phyloP scores from a whole-genome alignment of 352 stramenopile species.

The Pythium vanterpoolii region DNA sequence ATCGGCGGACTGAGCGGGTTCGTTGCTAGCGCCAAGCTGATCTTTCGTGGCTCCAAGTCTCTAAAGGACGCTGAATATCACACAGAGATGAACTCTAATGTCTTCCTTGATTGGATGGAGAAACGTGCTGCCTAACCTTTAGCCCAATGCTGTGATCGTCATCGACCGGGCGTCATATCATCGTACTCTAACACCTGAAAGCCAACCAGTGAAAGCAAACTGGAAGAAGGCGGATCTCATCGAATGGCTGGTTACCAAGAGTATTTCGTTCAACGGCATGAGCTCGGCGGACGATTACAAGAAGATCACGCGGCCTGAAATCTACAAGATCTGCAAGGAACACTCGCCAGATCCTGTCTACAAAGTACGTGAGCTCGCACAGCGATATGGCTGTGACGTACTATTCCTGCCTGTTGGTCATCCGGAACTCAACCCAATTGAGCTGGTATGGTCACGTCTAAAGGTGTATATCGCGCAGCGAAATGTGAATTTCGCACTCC shows the following conservation, averaged over 20 bases:
- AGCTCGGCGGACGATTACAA: background rate
- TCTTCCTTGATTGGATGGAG: conserved; percentile 27
- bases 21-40: conserved; percentile 18
- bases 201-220: conserved; percentile 4
- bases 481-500: conserved; percentile 20
- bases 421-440: conserved; percentile 25
- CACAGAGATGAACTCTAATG: conserved; percentile 27
- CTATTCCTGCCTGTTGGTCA: conserved; percentile 16
- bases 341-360: conserved; percentile 12
- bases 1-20: conserved; percentile 19
- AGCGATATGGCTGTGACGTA: conserved; percentile 9
- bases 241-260: conserved; percentile 11
- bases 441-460: conserved; percentile 19
- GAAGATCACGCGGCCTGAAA: background rate
- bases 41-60: conserved; percentile 24
- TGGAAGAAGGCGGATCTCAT: conserved; percentile 11
- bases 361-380: background rate
- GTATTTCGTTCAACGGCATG: background rate
- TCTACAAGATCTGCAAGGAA: conserved; percentile 3
- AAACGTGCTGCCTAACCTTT: conserved; percentile 8
- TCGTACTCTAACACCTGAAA: conserved; percentile 13
- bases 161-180: conserved; percentile 26
- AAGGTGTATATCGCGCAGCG: conserved; percentile 19
- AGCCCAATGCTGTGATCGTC: conserved; percentile 17
- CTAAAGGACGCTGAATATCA: conserved; percentile 32